A percentile compares a stretch with the other conserved stretches of the same genome.
Conservation (phyloP, 2,329 filamentous ascomycete genomes). For the Peltaster fructicola region DNA sequence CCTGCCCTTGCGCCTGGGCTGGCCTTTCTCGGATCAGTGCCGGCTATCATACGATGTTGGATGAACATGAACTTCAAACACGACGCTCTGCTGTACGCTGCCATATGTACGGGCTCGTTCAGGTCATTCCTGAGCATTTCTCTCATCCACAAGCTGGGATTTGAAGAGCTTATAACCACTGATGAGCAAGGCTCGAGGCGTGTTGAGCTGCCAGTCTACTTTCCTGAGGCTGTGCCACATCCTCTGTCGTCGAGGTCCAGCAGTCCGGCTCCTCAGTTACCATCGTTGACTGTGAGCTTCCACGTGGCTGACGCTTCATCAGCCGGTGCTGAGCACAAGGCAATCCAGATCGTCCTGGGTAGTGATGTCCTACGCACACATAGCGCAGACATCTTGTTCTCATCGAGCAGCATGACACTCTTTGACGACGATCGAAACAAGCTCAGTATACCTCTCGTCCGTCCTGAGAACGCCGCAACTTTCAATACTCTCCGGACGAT, state of each 20-base stretch:
- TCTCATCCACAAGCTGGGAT: constrained; percentile 56
- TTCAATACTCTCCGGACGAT: constrained; percentile 73
- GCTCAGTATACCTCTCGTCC: constrained; percentile 75
- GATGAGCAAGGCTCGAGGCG: constrained; percentile 41
- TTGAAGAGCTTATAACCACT: constrained; percentile 36
- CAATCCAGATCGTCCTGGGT: constrained; percentile 73
- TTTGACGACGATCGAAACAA: constrained; percentile 77
- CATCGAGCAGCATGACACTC: constrained; percentile 73
- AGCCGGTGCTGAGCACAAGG: constrained; percentile 29
- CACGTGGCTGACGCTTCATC: constrained; percentile 47
- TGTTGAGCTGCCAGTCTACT: constrained; percentile 66
- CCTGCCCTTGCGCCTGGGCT: constrained; percentile 66
- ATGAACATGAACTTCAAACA: constrained; percentile 80
- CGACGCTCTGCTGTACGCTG: constrained; percentile 73
- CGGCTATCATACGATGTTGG: constrained; percentile 92
- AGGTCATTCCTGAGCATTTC: constrained; percentile 64
- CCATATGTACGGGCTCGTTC: constrained; percentile 81
- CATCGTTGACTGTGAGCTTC: constrained; percentile 64
- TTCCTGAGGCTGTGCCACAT: constrained; percentile 75
- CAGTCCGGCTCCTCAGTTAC: constrained; percentile 62
- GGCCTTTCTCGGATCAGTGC: constrained; percentile 72
- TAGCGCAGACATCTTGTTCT: constrained; percentile 81
- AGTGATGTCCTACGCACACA: constrained; percentile 74
- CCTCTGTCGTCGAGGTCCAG: constrained; percentile 55
- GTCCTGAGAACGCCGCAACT: constrained; percentile 67